A percentile compares a stretch with the other conserved stretches of the same genome.
phyloP scores from a whole-genome alignment of 1,139 yeast species.

The Candida pseudocylindracea region DNA sequence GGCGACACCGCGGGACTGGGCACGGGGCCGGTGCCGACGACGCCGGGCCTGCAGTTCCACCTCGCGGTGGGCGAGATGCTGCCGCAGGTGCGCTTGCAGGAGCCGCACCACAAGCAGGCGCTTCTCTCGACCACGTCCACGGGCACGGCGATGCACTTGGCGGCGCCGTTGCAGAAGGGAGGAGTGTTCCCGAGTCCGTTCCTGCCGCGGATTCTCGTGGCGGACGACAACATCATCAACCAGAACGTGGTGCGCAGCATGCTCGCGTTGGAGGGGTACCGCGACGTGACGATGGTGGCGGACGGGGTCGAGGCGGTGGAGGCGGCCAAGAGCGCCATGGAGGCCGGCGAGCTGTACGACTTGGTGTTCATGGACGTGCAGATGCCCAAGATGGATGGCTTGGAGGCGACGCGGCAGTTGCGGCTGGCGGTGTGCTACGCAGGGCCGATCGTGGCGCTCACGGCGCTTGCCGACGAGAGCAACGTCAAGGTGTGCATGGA shows the following conservation, averaged over 20 bases:
- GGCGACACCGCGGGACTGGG: too few species aligned
- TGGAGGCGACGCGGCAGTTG: slow-evolving; percentile 57
- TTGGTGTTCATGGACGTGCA: slow-evolving; percentile 89
- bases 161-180: too few species aligned
- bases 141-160: slow-evolving; percentile 26
- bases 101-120: too few species aligned
- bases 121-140: slow-evolving; percentile 14
- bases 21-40: background rate
- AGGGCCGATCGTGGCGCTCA: slow-evolving; percentile 75
- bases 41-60: background rate
- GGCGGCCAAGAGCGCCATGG: slow-evolving; percentile 27
- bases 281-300: slow-evolving; percentile 49
- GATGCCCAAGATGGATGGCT: slow-evolving; percentile 86
- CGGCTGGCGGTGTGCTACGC: slow-evolving; percentile 39
- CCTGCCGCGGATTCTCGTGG: slow-evolving; percentile 40
- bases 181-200: too few species aligned
- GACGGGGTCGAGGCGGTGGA: slow-evolving; percentile 84
- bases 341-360: slow-evolving; percentile 25
- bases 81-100: too few species aligned
- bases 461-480: slow-evolving; percentile 84
- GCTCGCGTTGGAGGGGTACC: slow-evolving; percentile 61
- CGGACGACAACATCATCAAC: slow-evolving; percentile 82
- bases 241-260: slow-evolving; percentile 79
- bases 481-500: slow-evolving; percentile 58
- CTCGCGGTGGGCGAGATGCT: too few species aligned